Conservation (phyloP, 169 alveolate genomes). For the Perkinsus olseni region DNA sequence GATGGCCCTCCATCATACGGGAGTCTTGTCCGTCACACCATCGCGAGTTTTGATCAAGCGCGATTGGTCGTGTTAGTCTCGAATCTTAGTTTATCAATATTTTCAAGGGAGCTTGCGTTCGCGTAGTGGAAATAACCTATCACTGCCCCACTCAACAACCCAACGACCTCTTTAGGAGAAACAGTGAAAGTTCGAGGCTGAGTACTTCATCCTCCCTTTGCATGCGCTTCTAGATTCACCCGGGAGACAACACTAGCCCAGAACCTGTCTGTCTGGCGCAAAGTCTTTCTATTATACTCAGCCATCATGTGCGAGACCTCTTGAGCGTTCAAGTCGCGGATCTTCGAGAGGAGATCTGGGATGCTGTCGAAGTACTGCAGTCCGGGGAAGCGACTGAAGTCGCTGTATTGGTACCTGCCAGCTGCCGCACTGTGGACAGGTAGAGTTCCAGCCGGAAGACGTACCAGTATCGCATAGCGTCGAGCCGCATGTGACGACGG, state of each 20-base stretch:
- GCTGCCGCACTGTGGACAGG: background rate
- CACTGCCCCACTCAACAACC: too few relatives aligned
- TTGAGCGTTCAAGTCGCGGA: background rate
- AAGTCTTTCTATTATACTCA: background rate
- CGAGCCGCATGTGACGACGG: slow-evolving; percentile 7
- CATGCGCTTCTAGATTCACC: background rate
- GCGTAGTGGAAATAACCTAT: background rate
- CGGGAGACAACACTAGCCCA: background rate
- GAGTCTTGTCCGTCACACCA: background rate
- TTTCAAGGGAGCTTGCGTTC: too few relatives aligned
- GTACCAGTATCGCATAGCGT: slow-evolving; percentile 5
- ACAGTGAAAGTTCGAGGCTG: too few relatives aligned
- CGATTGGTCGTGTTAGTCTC: background rate
- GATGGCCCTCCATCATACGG: background rate
- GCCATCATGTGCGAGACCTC: background rate
- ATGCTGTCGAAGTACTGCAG: slow-evolving; percentile 6
- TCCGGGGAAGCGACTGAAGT: background rate
- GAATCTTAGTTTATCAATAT: too few relatives aligned
- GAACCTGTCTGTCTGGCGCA: background rate
- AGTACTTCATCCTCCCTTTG: too few relatives aligned
- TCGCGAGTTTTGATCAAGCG: background rate
- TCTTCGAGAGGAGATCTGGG: background rate
- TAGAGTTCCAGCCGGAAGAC: background rate
- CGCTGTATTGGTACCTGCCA: background rate
- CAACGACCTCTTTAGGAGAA: background rate